Evolutionary conservation across 2,329 filamentous ascomycete species (phyloP), one percentile per base, ranked within the genome.

Genomic region (Colletotrichum navitas): DNA sequence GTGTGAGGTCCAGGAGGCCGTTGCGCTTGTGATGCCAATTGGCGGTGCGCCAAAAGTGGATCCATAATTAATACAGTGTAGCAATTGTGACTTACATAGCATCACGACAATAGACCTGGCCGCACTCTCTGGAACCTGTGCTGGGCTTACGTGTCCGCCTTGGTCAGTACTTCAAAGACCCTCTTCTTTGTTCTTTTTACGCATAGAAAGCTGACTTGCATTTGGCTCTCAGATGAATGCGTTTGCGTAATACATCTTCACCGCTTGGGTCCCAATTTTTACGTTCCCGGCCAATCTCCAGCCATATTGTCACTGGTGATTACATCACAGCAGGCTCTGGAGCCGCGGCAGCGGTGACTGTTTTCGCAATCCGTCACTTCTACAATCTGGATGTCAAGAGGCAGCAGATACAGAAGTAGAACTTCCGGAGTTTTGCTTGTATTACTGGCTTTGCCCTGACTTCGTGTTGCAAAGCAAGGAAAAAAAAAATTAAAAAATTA

Each of bases 261-360:
- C 74, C n/a, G 77, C 77, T 1, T 78, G 77, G 77, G 71, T 78
- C 0, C 74, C 75, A 5, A 78, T 78, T 43, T 78, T 78, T 45
- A 78, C 77, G 16, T 78, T 78, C 41, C 77, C 77, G 10, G 74
- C 77, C n/a, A 73, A 73, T n/a, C 66, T 74, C 5, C 77, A 78
- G 72, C 77, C 77, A 14, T 78, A 78, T 78, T 51, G 76, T 78
- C 1, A 66, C 76, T 1, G 77, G 77, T 5, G 77, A 78, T 55
- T 78, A 78, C 71, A 74, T 78, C 34, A 78, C 77, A 5, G 76
- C 76, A 12, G 76, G 76, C 0, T 78, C 77, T 34, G 76, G 73
- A 0, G 74, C 51, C 0, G 55, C 67, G 0, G 77, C 74, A 1
- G 74, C 68, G 0, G 21, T 74, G 2, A 75, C 73, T 0, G 72